Evolutionary conservation across 495 filamentous ascomycete genomes (phyloP), one percentile per base, ranked within the genome.

Genomic region (Staphylotrichum tortipilum): DNA sequence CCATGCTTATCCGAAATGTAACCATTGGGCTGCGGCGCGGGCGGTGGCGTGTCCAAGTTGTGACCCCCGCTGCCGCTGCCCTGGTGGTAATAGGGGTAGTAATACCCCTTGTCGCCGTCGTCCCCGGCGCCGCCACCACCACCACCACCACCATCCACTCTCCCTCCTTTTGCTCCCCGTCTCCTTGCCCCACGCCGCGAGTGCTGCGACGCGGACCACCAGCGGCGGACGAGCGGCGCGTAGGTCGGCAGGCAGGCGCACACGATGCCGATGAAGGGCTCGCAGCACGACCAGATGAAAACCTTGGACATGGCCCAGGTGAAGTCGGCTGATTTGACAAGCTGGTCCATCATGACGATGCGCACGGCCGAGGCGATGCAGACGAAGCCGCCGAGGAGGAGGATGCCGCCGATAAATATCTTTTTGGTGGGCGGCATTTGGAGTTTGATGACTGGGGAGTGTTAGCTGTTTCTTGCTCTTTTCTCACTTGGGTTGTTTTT

Each of bases 171-270:
- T 28, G 26, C 26, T 28, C 6, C 26, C 26, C n/a, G n/a, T n/a
- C n/a, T n/a, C n/a, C n/a, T n/a, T n/a, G n/a, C n/a, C n/a, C n/a
- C n/a, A n/a, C n/a, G n/a, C n/a, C n/a, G n/a, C n/a, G n/a, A n/a
- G n/a, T n/a, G n/a, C n/a, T n/a, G n/a, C n/a, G n/a, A n/a, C n/a
- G n/a, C n/a, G n/a, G 17, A 18, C 50, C 48, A 54, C 45, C 35
- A 47, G n/a, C 60, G 50, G 8, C 62, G 62, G 5, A 60, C 56
- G 2, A 71, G 53, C 4, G 70, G 70, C 7, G 62, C 62, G 31
- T 71, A 64, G 47, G 64, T 67, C 4, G 69, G 68, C 35, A 74
- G 57, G 47, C 70, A 72, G 38, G 67, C 68, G 41, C 67, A 69
- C 22, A 74, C 53, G 28, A 72, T 68, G 24, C 66, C 70, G 22